These are phyloP conservation scores for Trichosanthes truncata DNA, from an alignment of 306 rosid species.

Conservation along the genomic window DNA sequence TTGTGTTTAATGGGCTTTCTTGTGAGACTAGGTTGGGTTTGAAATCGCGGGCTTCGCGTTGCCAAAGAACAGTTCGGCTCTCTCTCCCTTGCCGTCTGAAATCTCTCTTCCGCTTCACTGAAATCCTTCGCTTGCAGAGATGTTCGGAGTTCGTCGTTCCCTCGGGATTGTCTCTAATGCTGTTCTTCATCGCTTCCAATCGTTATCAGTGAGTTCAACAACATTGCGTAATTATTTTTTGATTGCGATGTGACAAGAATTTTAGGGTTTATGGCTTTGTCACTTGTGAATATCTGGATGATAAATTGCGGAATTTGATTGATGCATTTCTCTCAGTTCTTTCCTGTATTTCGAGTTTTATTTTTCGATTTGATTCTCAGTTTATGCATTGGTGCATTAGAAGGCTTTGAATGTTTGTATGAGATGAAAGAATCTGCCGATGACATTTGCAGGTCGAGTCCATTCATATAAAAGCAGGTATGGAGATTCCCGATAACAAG, in stretches of 20 bases:
- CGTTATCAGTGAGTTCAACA: neutral
- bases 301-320: neutral
- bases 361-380: neutral
- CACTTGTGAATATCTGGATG: neutral
- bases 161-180: neutral
- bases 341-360: neutral
- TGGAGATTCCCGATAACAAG: neutral
- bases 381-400: neutral
- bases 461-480: neutral
- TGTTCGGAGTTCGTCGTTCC: conserved; percentile 1
- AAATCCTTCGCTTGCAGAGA: neutral
- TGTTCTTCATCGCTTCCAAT: neutral
- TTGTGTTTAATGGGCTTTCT: neutral
- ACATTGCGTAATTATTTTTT: neutral
- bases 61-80: neutral
- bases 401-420: neutral
- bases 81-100: neutral
- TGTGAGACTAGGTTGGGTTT: neutral
- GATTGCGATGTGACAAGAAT: neutral
- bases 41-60: neutral
- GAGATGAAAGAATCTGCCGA: neutral
- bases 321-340: neutral
- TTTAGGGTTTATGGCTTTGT: neutral
- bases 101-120: neutral
- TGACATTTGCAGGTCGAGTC: neutral